Base-by-base conservation (phyloP, 2,329 filamentous ascomycete species). In the Penicillium sp. region DNA sequence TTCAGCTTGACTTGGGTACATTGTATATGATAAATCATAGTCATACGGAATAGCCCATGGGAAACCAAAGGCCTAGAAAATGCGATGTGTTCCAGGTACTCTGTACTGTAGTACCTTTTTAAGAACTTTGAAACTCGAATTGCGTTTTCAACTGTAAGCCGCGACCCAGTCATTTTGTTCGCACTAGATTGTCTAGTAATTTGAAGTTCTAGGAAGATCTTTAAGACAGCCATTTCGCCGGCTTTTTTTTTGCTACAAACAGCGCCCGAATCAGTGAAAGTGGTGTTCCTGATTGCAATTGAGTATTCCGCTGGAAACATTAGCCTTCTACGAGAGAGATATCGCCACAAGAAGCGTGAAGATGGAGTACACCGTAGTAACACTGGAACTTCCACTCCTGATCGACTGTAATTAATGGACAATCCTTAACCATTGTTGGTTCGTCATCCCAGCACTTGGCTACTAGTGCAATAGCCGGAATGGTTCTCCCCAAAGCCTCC, bases 131-230 rank as follows among this genome's bases (percentile, higher is more conserved):
- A 54, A 54, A 55, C 51, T 45, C 47, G 24, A 36, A 49, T 61
- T 52, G 54, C 47, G 58, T 59, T 58, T 53, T 55, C 48, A 47
- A 54, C 60, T 36, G 56, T 55, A 53, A 48, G 55, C 52, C 63
- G 63, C 60, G 63, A 65, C 60, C 63, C 63, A 64, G 63, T 65
- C 63, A 64, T 65, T 65, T 63, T 64, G 52, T 39, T 52, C 49
- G 44, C 44, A 44, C 51, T 44, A 49, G 46, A 46, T 43, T 38
- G 48, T 53, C 54, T 44, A 59, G 58, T 57, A 62, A 57, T 62
- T 60, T 56, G 57, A 60, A 60, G 49, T 43, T 39, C 29, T 52
- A 43, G 13, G 34, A 38, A 38, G 34, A 36, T 36, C 34, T n/a
- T n/a, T 34, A 34, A 34, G 31, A 34, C 24, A 27, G 13, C 31